Conservation (phyloP, 2,329 filamentous ascomycete genomes). For the Pseudopyricularia javanii region DNA sequence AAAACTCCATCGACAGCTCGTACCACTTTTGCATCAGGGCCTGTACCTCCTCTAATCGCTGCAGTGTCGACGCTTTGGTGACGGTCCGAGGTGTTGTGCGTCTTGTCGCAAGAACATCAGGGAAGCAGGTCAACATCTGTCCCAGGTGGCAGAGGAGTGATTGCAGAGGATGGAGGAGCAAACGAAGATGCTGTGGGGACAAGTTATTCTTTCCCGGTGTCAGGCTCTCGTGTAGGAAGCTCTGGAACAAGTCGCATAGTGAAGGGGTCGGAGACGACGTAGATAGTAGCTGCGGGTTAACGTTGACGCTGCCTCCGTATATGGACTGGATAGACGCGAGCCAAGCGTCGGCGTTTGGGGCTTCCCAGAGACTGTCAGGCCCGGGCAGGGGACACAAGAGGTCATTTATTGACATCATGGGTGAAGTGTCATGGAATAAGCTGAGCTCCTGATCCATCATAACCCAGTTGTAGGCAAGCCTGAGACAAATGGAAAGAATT, state of each 20-base stretch:
- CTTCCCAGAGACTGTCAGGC: constrained; percentile 50
- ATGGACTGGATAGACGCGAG: constrained; percentile 43
- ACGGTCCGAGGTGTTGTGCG: constrained; percentile 29
- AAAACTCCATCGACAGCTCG: constrained; percentile 44
- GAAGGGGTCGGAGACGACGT: constrained; percentile 42
- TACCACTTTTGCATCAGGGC: constrained; percentile 55
- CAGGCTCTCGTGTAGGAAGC: constrained; percentile 54
- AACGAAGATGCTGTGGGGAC: constrained; percentile 46
- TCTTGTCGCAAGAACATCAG: constrained; percentile 35
- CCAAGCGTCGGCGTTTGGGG: constrained; percentile 47
- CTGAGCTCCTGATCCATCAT: constrained; percentile 63
- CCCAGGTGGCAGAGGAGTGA: constrained; percentile 50
- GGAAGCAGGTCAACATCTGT: constrained; percentile 54
- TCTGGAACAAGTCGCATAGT: constrained; percentile 53
- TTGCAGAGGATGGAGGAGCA: constrained; percentile 58
- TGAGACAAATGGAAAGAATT: constrained; percentile 14
- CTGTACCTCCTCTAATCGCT: constrained; percentile 52
- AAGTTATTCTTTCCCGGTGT: constrained; percentile 29
- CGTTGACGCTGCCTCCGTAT: constrained; percentile 36
- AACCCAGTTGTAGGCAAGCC: constrained; percentile 63
- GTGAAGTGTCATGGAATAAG: constrained; percentile 51
- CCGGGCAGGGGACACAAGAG: constrained; percentile 51
- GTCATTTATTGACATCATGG: constrained; percentile 53
- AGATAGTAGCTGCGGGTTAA: constrained; percentile 37
- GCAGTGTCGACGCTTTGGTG: constrained; percentile 46